A percentile compares a stretch with the other conserved stretches of the same genome.
Conservation (phyloP, 1,139 yeast genomes). For the Geotrichum histeridarum region DNA sequence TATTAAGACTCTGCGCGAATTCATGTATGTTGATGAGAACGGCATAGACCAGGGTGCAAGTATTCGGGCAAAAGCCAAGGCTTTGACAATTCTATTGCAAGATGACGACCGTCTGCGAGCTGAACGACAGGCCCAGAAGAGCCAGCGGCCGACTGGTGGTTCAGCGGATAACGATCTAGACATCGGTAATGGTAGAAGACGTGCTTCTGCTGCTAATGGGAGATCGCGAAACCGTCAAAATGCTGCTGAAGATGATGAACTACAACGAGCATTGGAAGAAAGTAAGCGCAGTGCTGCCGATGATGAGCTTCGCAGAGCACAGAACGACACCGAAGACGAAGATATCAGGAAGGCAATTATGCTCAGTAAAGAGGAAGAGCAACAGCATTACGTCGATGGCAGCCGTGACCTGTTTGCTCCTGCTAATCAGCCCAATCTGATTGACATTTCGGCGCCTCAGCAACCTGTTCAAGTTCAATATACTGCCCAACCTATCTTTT, state of each 20-base stretch:
- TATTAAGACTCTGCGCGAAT: slow-evolving; percentile 86
- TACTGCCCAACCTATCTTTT: slow-evolving; percentile 7
- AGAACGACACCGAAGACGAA: slow-evolving; percentile 50
- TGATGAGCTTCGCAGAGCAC: slow-evolving; percentile 59
- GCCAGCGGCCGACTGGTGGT: slow-evolving; percentile 19
- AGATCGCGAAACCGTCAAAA: slow-evolving; percentile 23
- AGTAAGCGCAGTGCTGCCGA: slow-evolving; percentile 81
- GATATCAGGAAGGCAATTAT: slow-evolving; percentile 77
- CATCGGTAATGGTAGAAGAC: slow-evolving; percentile 15
- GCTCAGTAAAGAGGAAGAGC: slow-evolving; percentile 85
- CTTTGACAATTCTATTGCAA: slow-evolving; percentile 67
- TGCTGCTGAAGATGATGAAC: slow-evolving; percentile 69
- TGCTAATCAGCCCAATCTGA: slow-evolving; percentile 13
- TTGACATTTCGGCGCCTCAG: slow-evolving; percentile 37
- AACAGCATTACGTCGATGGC: slow-evolving; percentile 26
- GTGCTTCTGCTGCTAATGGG: slow-evolving; percentile 15
- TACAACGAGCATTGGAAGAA: slow-evolving; percentile 77
- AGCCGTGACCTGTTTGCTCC: slow-evolving; percentile 18
- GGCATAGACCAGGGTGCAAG: slow-evolving; percentile 88
- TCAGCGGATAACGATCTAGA: slow-evolving; percentile 3
- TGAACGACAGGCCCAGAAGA: slow-evolving; percentile 54
- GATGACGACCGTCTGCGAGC: slow-evolving; percentile 79
- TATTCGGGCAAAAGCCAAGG: slow-evolving; percentile 86
- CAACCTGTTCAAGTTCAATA: slow-evolving; percentile 30
- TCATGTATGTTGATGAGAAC: slow-evolving; percentile 73